These are phyloP conservation scores for Carex arenaria DNA, from an alignment of 202 grass and related monocot genomes.

Conservation along the genomic window DNA sequence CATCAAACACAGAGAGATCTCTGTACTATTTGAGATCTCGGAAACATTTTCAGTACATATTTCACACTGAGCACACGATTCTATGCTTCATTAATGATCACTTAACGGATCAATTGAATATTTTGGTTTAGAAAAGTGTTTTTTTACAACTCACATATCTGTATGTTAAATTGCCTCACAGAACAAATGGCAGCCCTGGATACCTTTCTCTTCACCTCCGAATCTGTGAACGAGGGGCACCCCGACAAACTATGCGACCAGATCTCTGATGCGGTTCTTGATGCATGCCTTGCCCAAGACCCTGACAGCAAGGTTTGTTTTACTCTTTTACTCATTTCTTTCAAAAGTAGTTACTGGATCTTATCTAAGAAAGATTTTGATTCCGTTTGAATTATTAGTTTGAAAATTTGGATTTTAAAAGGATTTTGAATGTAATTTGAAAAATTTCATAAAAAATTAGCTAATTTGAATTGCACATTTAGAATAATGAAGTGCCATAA, in stretches of 20 bases:
- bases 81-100: neutral
- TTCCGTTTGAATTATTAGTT: neutral
- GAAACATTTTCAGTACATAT: neutral
- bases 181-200: constrained; percentile 52
- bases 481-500: neutral
- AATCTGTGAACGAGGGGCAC: constrained; percentile 97
- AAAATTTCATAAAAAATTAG: neutral
- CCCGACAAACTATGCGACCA: constrained; percentile 99
- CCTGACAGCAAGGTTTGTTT: constrained; percentile 71
- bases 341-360: neutral
- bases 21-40: neutral
- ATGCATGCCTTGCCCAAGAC: constrained; percentile 82
- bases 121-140: neutral
- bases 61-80: neutral
- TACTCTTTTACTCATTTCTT: neutral
- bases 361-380: neutral
- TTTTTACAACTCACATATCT: neutral
- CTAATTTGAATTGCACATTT: neutral
- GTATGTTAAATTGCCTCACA: neutral
- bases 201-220: constrained; percentile 92
- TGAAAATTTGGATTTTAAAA: neutral
- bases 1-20: neutral
- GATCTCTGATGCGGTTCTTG: constrained; percentile 85
- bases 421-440: neutral
- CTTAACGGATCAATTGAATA: neutral